Base-by-base conservation (phyloP, 2,329 filamentous ascomycete genomes). In the Juglanconis juglandina region DNA sequence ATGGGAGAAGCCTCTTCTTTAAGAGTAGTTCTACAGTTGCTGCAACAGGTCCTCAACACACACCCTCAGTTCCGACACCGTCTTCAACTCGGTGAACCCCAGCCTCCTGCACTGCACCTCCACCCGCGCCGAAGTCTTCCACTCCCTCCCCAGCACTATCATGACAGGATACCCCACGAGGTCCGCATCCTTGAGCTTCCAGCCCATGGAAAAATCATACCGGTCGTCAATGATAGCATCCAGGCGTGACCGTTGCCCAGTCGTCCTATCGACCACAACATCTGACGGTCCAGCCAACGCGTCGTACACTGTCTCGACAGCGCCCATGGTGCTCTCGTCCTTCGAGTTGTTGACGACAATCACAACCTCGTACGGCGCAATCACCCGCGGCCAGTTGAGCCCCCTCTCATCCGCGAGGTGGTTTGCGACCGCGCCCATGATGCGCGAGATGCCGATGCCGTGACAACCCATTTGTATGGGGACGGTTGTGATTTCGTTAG, bases 391-490 rank as follows among this genome's bases (percentile, higher is more conserved):
- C 95, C 95, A 99, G 68, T 91, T 92, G 7, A 98, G 80, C 0
- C 92, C 95, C 69, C 78, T 83, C 3, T 81, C 70, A 66, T 96
- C 91, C 0, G 86, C 81, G 9, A 92, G 79, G 44, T 88, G 83
- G 64, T 94, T 88, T 1, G 93, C 93, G 1, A 95, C 86, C 1
- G 95, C 92, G 8, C 89, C 92, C 63, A 99, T 88, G 67, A 99
- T 87, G 49, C 95, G 88, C 5, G 92, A 96, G 17, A 99, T 86
- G 1, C 95, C 95, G 63, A 99, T 96, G 1, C 95, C 95, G 70
- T 97, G 92, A 72, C 95, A 99, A 58, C 95, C 95, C 95, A 99
- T 99, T 65, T 96, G 86, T 69, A 96, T 82, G 0, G 87, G 80
- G 0, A 86, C 79, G 5, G 37, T 55, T 4, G 56, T 48, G 33